A percentile compares a stretch with the other conserved stretches of the same genome.
These are phyloP conservation scores for Eruca vesicaria DNA, from an alignment of 441 rosid genomes.

Conservation along the genomic window DNA sequence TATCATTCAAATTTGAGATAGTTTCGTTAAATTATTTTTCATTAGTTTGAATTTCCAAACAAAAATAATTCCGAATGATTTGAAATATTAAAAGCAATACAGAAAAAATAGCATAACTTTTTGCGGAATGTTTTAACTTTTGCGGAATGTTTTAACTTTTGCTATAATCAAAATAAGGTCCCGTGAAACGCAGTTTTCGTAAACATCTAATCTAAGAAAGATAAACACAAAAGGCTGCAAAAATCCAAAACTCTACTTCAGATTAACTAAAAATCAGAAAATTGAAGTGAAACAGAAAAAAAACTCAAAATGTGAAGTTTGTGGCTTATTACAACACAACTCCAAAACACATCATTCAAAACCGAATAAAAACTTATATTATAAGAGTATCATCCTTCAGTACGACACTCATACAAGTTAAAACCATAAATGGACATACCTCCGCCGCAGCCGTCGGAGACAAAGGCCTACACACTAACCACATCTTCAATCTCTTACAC, in stretches of 20 bases:
- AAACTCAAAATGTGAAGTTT: background rate
- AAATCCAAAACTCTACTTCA: slow-evolving; percentile 15
- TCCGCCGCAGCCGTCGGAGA: slow-evolving; percentile 30
- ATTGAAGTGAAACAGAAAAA: background rate
- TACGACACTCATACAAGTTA: slow-evolving; percentile 7
- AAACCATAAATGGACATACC: slow-evolving; percentile 17
- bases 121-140: background rate
- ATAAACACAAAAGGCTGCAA: background rate
- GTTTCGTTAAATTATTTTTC: too few species aligned
- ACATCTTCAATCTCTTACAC: slow-evolving; percentile 68
- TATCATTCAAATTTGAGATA: too few species aligned
- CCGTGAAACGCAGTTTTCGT: slow-evolving; percentile 8
- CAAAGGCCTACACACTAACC: slow-evolving; percentile 50
- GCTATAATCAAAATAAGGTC: background rate
- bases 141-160: background rate
- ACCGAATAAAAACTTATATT: background rate
- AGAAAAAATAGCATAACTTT: background rate
- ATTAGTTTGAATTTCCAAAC: too few species aligned
- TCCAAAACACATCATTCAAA: slow-evolving; percentile 18
- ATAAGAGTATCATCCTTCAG: slow-evolving; percentile 1
- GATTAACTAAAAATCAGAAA: background rate
- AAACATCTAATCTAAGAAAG: background rate
- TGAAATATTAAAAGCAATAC: background rate
- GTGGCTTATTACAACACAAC: background rate
- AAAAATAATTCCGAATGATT: background rate